These are phyloP conservation scores for Oxyria digyna DNA, from an alignment of 148 eudicot genomes.

Conservation along the genomic window DNA sequence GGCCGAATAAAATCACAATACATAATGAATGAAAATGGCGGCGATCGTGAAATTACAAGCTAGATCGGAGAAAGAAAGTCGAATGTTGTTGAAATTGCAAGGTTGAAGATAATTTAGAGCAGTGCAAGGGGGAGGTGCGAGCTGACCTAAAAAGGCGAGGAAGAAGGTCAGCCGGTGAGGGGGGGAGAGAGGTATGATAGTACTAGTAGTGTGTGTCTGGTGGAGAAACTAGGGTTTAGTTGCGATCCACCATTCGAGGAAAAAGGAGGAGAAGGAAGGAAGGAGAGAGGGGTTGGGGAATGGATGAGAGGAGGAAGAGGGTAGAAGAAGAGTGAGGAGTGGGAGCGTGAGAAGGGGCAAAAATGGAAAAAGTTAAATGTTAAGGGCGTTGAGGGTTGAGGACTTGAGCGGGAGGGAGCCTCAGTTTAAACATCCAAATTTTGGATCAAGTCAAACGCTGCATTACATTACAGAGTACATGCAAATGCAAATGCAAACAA, in stretches of 20 bases:
- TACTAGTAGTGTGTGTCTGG: conserved; percentile 1
- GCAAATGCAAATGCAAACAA: too few species aligned
- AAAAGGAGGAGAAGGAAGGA: neutral
- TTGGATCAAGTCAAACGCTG: conserved; percentile 9
- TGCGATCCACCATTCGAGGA: conserved; percentile 8
- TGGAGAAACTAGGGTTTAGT: conserved; percentile 22
- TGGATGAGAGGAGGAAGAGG: conserved; percentile 11
- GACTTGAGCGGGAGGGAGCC: conserved; percentile 49
- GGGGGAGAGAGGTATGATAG: too few species aligned
- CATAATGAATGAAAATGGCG: neutral
- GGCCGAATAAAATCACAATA: neutral
- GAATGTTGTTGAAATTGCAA: neutral
- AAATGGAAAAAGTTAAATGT: neutral
- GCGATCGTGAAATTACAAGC: neutral
- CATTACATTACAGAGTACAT: too few species aligned
- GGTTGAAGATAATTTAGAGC: neutral
- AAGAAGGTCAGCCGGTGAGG: conserved; percentile 4
- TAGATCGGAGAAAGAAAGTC: neutral
- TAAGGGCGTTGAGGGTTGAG: neutral
- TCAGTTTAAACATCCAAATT: conserved; percentile 46
- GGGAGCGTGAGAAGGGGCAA: neutral
- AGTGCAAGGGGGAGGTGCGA: neutral
- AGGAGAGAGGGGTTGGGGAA: neutral
- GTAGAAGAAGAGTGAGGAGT: conserved; percentile 8
- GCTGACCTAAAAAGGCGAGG: conserved; percentile 12